Base-by-base conservation (phyloP, 495 filamentous ascomycete genomes). In the Lophiotrema nucula region DNA sequence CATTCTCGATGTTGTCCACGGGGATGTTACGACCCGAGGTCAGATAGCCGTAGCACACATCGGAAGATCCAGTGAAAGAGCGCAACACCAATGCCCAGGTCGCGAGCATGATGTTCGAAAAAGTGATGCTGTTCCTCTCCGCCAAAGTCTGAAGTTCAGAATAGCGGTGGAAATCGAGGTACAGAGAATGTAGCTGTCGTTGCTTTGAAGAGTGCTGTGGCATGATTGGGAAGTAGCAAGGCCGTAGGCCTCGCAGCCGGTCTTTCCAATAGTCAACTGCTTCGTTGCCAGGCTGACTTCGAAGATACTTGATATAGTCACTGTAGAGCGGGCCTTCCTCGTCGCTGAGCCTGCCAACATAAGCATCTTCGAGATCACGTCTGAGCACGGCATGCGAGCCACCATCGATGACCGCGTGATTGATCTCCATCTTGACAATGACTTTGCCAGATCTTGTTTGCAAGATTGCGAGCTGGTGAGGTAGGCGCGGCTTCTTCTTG, bases 371-470 rank as follows among this genome's bases (percentile, higher is more conserved):
- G 27, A 83, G 39, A 19, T 81, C 79, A 0, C 72, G 69, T 11
- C 79, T 43, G 19, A 82, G 76, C 19, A 76, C 71, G 0, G 75
- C 76, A 45, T 79, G 74, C 0, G 79, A 81, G 27, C 51, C 52
- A 15, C 73, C 79, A 70, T 83, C 76, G 68, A 79, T 75, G 10
- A 77, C 70, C 16, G 78, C 72, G 64, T 84, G 79, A 58, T 76
- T 85, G 21, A 85, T 68, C 44, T 87, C 82, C 21, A 85, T 59
- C 53, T 80, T 81, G 27, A 77, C 62, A 0, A 76, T 59, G 0
- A 81, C 71, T 18, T 68, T 65, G 0, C 72, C 73, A 23, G 60
- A 70, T 2, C 53, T 55, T 3, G 76, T 77, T 42, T 65, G 72
- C 54, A 73, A 79, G 26, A 77, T 69, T 0, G 74, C 75, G 39